Conservation (phyloP, 2,329 filamentous ascomycete genomes). For the Didymosphaeria variabile region DNA sequence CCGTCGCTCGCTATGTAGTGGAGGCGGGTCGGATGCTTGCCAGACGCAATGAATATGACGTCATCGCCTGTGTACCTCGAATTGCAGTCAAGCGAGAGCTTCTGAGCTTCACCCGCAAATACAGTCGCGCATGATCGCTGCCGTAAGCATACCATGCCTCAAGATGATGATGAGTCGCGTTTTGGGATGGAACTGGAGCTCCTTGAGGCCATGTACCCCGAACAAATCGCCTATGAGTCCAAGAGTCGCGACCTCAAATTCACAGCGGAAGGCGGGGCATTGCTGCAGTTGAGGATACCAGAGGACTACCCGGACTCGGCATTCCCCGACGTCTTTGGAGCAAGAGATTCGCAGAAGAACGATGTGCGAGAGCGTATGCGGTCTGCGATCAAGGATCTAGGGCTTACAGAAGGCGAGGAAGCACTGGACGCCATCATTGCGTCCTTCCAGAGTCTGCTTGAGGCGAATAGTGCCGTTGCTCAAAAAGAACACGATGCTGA, state of each 20-base stretch:
- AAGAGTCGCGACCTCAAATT: conserved; percentile 52
- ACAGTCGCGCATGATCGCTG: background rate
- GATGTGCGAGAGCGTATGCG: conserved; percentile 50
- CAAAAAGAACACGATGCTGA: background rate
- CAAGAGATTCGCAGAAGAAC: conserved; percentile 42
- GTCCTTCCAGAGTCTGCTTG: conserved; percentile 47
- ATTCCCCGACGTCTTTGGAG: conserved; percentile 51
- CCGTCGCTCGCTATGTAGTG: background rate
- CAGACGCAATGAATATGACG: background rate
- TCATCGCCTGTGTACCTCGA: background rate
- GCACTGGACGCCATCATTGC: conserved; percentile 54
- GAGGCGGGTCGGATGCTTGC: background rate
- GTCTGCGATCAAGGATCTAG: conserved; percentile 33
- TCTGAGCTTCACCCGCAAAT: background rate
- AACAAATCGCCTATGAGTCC: conserved; percentile 45
- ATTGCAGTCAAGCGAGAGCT: background rate
- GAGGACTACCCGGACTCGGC: conserved; percentile 48
- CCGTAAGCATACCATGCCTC: background rate
- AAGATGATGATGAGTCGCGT: conserved; percentile 12
- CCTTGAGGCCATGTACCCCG: conserved; percentile 56
- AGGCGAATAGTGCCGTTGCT: conserved; percentile 10
- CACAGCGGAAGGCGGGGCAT: conserved; percentile 28
- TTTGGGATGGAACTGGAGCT: conserved; percentile 49
- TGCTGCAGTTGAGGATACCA: conserved; percentile 51
- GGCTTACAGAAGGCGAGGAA: conserved; percentile 51